phyloP scores from a whole-genome alignment of 805 yeast species.

The Candida khao-thaluensis region DNA sequence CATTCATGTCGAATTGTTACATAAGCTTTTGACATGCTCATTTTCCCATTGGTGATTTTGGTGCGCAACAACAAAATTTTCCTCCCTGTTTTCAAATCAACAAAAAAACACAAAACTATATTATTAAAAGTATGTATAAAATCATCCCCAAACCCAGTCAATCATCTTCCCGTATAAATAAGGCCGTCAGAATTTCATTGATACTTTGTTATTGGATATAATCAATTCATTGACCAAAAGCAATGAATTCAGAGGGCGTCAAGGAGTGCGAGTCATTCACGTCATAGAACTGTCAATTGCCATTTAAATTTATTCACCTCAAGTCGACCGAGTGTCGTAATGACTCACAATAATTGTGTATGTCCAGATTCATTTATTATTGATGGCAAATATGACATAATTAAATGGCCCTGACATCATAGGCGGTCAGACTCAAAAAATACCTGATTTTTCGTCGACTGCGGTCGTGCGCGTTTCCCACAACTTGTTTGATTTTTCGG shows the following conservation, averaged over 20 bases:
- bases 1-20: too few relatives aligned
- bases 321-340: too few relatives aligned
- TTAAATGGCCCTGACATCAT: neutral
- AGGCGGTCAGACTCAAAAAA: neutral
- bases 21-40: slow-evolving; percentile 2
- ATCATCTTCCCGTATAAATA: neutral
- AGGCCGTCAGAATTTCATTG: neutral
- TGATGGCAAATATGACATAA: too few relatives aligned
- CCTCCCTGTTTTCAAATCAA: slow-evolving; percentile 8
- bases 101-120: slow-evolving; percentile 5
- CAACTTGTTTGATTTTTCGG: neutral
- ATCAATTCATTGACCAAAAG: neutral
- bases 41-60: neutral
- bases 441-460: slow-evolving; percentile 1
- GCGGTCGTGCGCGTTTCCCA: slow-evolving; percentile 2
- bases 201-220: neutral
- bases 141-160: too few relatives aligned
- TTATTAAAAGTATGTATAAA: slow-evolving; percentile 6
- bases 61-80: slow-evolving; percentile 9
- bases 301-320: too few relatives aligned
- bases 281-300: neutral
- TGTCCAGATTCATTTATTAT: too few relatives aligned
- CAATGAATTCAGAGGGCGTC: neutral
- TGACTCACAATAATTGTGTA: too few relatives aligned
- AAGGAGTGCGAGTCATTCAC: slow-evolving; percentile 10